These are phyloP conservation scores for Vitis cinerea DNA, from an alignment of 164 flowering plant species.

Conservation along the genomic window DNA sequence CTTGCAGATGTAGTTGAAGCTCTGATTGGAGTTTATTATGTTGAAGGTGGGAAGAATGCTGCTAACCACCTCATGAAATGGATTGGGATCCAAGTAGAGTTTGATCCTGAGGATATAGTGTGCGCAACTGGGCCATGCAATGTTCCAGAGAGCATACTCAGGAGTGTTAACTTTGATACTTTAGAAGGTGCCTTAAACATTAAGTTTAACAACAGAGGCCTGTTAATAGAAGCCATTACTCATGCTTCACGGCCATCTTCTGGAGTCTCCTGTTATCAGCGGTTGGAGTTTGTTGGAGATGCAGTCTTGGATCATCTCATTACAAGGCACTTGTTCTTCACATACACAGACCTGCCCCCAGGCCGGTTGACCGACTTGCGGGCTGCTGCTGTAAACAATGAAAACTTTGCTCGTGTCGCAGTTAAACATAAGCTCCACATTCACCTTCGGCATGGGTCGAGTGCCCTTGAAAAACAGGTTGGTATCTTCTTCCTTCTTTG, in stretches of 20 bases:
- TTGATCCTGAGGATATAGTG: conserved; percentile 57
- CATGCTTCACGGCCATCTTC: conserved; percentile 99
- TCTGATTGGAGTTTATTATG: conserved; percentile 92
- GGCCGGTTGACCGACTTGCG: conserved; percentile 96
- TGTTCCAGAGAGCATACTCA: conserved; percentile 73
- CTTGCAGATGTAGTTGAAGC: conserved; percentile 99
- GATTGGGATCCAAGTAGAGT: conserved; percentile 87
- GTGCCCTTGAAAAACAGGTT: conserved; percentile 96
- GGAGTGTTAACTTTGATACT: conserved; percentile 74
- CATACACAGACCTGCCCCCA: conserved; percentile 91
- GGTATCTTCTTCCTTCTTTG: neutral
- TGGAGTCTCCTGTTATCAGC: conserved; percentile 95
- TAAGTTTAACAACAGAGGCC: conserved; percentile 59
- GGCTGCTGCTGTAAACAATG: conserved; percentile 99
- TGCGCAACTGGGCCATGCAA: conserved; percentile 29
- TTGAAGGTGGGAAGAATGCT: conserved; percentile 89
- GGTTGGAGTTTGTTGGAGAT: conserved; percentile 96
- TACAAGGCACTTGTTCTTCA: conserved; percentile 86
- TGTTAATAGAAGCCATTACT: conserved; percentile 91
- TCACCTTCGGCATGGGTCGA: conserved; percentile 98
- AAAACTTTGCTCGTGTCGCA: conserved; percentile 96
- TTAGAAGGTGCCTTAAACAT: conserved; percentile 66
- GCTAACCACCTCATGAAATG: conserved; percentile 95
- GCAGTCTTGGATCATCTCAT: conserved; percentile 99
- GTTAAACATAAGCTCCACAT: conserved; percentile 88